Percentiles rank a stretch among this genome's conserved stretches.
Conservation (phyloP, 2,329 filamentous ascomycete genomes). For the Nigrospora sphaerica region DNA sequence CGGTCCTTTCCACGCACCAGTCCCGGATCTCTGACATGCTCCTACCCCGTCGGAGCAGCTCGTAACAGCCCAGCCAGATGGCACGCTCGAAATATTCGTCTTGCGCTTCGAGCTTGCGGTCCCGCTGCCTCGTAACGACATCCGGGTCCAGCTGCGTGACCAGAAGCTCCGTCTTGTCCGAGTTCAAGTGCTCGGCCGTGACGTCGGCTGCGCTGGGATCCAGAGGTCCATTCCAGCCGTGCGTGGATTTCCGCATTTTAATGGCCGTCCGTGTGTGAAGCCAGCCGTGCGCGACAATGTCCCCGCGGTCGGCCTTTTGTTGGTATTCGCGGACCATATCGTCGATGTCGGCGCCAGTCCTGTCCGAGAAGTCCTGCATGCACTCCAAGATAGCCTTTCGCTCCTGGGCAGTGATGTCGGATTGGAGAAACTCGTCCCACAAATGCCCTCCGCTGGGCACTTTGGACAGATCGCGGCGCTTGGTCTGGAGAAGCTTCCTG, state of each 20-base stretch:
- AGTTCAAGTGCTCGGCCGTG: conserved; percentile 47
- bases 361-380: conserved; percentile 70
- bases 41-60: conserved; percentile 81
- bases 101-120: conserved; percentile 66
- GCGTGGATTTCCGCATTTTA: conserved; percentile 80
- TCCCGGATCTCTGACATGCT: conserved; percentile 67
- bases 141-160: conserved; percentile 91
- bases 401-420: conserved; percentile 68
- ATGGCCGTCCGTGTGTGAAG: conserved; percentile 85
- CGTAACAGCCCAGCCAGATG: conserved; percentile 91
- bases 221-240: conserved; percentile 57
- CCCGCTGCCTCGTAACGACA: conserved; percentile 67
- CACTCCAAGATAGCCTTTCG: conserved; percentile 76
- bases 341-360: conserved; percentile 62
- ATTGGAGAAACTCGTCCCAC: conserved; percentile 68
- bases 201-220: conserved; percentile 55
- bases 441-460: conserved; percentile 19
- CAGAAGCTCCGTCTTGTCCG: conserved; percentile 54
- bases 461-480: conserved; percentile 21
- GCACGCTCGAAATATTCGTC: conserved; percentile 86
- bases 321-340: conserved; percentile 71
- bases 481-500: conserved; percentile 27
- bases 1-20: conserved; percentile 80
- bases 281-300: conserved; percentile 83
- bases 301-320: conserved; percentile 67